A percentile compares a stretch with the other conserved stretches of the same genome.
Evolutionary conservation across 129 eudicot species (phyloP).

Genomic region (Flaveria brownii): DNA sequence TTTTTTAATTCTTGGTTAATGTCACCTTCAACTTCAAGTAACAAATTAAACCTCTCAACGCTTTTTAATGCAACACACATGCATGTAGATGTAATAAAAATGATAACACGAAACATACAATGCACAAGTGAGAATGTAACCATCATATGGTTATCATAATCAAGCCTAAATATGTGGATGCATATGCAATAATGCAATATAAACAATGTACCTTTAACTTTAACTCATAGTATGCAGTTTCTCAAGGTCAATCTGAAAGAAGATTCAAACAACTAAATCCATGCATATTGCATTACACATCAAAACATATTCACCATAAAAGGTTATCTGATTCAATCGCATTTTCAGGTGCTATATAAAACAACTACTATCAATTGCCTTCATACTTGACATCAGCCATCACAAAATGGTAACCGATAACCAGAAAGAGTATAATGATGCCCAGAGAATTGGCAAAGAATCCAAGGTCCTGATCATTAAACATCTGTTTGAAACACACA

Average conservation of each 20-base stretch:
- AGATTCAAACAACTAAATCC: conserved; percentile 1
- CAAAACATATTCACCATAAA: conserved; percentile 8
- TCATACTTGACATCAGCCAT: conserved; percentile 79
- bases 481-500: conserved; percentile 54
- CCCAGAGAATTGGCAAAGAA: conserved; percentile 85
- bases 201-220: conserved; percentile 7
- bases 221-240: conserved; percentile 19
- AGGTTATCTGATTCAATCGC: conserved; percentile 5
- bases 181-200: not conserved
- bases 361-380: conserved; percentile 45
- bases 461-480: conserved; percentile 87
- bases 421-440: conserved; percentile 64
- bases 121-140: not conserved
- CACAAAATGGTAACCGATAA: conserved; percentile 79
- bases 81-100: not conserved
- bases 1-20: no score
- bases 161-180: conserved; percentile 7
- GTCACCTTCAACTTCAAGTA: no score
- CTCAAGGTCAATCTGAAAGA: conserved; percentile 17
- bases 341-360: conserved; percentile 23
- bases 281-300: conserved; percentile 16
- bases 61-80: not conserved
- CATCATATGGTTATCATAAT: conserved; percentile 4
- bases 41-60: no score
- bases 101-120: not conserved